Percentiles rank a stretch among this genome's conserved stretches.
These are phyloP conservation scores for Penicillium malachiteum DNA, from an alignment of 495 filamentous ascomycete species.

Conservation along the genomic window DNA sequence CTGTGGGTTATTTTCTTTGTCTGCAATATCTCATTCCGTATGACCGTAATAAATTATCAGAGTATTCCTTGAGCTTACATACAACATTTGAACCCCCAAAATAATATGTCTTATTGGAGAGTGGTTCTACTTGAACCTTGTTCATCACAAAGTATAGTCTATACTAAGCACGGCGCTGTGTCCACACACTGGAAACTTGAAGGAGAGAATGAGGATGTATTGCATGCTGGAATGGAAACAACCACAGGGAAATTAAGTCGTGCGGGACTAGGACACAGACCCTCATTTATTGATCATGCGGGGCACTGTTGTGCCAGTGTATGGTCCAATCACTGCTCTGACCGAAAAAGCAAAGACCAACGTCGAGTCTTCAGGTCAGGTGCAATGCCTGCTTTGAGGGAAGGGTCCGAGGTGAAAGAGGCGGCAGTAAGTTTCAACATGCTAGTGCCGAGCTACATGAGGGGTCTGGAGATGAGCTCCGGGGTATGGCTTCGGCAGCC, in stretches of 20 bases:
- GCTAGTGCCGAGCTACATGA: conserved; percentile 5
- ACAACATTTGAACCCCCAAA: too few relatives aligned
- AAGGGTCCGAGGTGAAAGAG: conserved; percentile 20
- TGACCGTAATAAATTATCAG: too few relatives aligned
- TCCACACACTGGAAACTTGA: not conserved
- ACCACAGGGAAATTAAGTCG: conserved; percentile 7
- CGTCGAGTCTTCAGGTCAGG: conserved; percentile 16
- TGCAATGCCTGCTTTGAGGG: conserved; percentile 18
- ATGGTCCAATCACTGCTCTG: conserved; percentile 8
- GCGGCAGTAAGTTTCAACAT: not conserved
- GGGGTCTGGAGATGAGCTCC: not conserved
- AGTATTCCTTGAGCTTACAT: too few relatives aligned
- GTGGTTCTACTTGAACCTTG: too few relatives aligned
- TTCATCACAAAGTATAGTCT: too few relatives aligned
- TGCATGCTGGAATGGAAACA: not conserved
- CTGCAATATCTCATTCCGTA: not conserved
- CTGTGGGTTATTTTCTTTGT: not conserved
- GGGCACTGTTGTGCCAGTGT: conserved; percentile 5
- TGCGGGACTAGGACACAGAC: not conserved
- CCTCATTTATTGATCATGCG: conserved; percentile 13
- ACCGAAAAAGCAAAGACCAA: not conserved
- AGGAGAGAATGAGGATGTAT: not conserved
- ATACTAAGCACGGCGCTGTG: not conserved
- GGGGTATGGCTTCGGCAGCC: not conserved
- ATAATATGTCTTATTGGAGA: too few relatives aligned